phyloP scores from a whole-genome alignment of 345 rosid species.

The Eutrema yunnanense region DNA sequence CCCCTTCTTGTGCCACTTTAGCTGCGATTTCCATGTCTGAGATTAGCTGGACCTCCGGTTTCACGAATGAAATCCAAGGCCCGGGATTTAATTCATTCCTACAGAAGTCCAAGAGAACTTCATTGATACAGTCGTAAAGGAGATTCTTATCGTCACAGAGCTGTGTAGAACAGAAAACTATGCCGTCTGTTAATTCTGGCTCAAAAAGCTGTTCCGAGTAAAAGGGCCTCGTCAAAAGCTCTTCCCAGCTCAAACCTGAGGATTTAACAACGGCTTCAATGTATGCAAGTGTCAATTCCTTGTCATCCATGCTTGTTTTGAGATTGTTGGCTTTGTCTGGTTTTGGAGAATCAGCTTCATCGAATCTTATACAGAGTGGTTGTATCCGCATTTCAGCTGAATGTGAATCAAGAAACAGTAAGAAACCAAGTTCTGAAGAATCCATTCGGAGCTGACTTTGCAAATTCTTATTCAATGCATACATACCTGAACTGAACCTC shows the following conservation, averaged over 20 bases:
- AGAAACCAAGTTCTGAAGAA: constrained; percentile 14
- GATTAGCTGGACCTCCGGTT: constrained; percentile 45
- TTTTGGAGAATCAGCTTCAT: constrained; percentile 60
- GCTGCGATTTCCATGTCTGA: constrained; percentile 42
- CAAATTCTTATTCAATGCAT: constrained; percentile 1
- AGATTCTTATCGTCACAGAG: constrained; percentile 50
- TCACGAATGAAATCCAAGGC: constrained; percentile 47
- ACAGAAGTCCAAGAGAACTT: constrained; percentile 56
- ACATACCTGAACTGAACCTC: constrained; percentile 53
- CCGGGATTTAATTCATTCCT: constrained; percentile 41
- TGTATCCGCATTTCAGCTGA: constrained; percentile 51
- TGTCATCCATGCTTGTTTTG: constrained; percentile 40
- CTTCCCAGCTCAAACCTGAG: constrained; percentile 64
- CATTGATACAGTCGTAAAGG: constrained; percentile 65
- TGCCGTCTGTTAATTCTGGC: constrained; percentile 41
- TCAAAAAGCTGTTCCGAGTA: constrained; percentile 61
- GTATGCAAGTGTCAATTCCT: constrained; percentile 41
- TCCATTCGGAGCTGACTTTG: constrained; percentile 3
- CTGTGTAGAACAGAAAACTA: constrained; percentile 45
- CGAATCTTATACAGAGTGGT: constrained; percentile 50
- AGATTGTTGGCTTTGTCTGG: constrained; percentile 23
- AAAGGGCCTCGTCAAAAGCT: constrained; percentile 47
- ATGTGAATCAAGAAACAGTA: constrained; percentile 26
- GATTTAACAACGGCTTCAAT: constrained; percentile 51
- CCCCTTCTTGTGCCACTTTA: constrained; percentile 55